Percentiles rank a stretch among this genome's conserved stretches.
phyloP scores from a whole-genome alignment of 495 filamentous ascomycete genomes.

The Stereocaulon alpinum region DNA sequence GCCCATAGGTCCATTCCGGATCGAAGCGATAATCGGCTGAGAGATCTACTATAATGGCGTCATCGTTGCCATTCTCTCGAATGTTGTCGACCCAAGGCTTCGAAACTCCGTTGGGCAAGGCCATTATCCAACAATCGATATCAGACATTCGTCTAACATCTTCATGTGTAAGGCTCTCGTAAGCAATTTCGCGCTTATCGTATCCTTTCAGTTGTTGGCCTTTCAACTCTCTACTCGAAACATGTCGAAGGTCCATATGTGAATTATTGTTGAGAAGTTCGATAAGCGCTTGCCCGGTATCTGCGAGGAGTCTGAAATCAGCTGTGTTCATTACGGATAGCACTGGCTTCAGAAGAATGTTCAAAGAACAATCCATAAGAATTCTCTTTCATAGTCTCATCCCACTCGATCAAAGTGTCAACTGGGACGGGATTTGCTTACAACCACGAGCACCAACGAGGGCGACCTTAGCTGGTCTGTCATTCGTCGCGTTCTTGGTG shows the following conservation, averaged over 20 bases:
- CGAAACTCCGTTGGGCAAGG: conserved; percentile 92
- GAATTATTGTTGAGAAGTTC: conserved; percentile 81
- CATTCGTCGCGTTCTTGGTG: conserved; percentile 78
- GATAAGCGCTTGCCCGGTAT: conserved; percentile 91
- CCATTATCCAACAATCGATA: conserved; percentile 98
- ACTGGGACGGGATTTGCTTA: too few species aligned
- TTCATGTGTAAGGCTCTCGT: conserved; percentile 83
- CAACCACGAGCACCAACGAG: conserved; percentile 90
- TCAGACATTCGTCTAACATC: conserved; percentile 89
- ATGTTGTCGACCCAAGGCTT: conserved; percentile 93
- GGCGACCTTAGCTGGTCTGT: conserved; percentile 69
- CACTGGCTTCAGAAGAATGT: too few species aligned
- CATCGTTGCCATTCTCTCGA: conserved; percentile 52
- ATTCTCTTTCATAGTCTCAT: too few species aligned
- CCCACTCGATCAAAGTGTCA: too few species aligned
- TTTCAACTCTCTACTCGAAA: conserved; percentile 87
- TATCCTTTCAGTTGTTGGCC: conserved; percentile 89
- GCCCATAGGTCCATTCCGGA: conserved; percentile 83
- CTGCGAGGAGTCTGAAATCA: too few species aligned
- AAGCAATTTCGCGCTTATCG: conserved; percentile 83
- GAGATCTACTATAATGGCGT: conserved; percentile 82
- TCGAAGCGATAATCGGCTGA: conserved; percentile 95
- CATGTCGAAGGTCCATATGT: conserved; percentile 87
- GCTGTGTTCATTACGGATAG: too few species aligned
- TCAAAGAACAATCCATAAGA: too few species aligned